Conservation (phyloP, 306 rosid species). For the Malus asiatica region DNA sequence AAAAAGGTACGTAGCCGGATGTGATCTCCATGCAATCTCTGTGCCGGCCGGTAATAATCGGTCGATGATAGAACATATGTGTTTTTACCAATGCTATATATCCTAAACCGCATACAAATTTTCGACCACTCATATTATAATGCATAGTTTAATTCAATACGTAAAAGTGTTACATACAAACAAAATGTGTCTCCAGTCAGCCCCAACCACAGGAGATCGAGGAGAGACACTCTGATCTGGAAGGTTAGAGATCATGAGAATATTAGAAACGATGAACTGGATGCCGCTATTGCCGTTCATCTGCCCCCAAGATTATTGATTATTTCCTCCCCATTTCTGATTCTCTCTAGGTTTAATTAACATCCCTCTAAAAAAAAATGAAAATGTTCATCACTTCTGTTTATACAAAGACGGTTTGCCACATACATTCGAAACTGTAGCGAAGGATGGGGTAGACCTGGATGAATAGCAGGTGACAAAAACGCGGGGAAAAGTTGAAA, state of each 20-base stretch:
- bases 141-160: neutral
- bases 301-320: neutral
- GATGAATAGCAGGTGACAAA: too few relatives aligned
- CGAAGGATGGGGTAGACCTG: too few relatives aligned
- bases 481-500: too few relatives aligned
- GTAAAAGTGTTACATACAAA: neutral
- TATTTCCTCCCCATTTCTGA: neutral
- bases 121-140: neutral
- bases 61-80: neutral
- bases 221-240: neutral
- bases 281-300: slow-evolving; percentile 18
- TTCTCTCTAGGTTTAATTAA: neutral
- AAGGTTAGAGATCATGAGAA: slow-evolving; percentile 30
- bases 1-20: neutral
- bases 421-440: too few relatives aligned
- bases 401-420: too few relatives aligned
- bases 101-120: neutral
- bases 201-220: slow-evolving; percentile 12
- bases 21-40: neutral
- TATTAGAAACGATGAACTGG: slow-evolving; percentile 32
- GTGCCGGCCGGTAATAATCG: neutral
- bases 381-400: neutral
- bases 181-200: neutral
- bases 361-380: neutral
- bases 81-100: neutral